Conservation (phyloP, 2,329 filamentous ascomycete genomes). For the Pseudogymnoascus sp. region DNA sequence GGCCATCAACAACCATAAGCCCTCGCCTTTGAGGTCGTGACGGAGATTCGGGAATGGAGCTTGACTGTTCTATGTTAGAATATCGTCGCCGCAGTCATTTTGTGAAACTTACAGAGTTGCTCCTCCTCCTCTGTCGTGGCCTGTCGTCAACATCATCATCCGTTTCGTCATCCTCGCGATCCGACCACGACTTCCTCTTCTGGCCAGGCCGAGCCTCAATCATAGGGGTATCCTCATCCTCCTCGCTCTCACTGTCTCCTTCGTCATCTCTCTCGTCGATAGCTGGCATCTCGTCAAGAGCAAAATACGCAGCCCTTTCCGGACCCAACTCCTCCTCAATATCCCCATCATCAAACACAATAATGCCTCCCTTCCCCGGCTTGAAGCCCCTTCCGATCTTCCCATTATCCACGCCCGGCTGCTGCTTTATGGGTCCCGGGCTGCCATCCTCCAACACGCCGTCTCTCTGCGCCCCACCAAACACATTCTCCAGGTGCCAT, state of each 20-base stretch:
- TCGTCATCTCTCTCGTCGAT: conserved; percentile 67
- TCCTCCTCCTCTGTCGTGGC: conserved; percentile 73
- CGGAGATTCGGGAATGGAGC: conserved; percentile 59
- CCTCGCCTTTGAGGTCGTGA: conserved; percentile 54
- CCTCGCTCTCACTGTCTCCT: conserved; percentile 50
- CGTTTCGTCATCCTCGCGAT: conserved; percentile 56
- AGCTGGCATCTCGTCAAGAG: conserved; percentile 86
- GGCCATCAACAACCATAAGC: conserved; percentile 48
- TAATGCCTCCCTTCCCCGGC: conserved; percentile 75
- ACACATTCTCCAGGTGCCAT: conserved; percentile 92
- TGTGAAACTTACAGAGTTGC: conserved; percentile 65
- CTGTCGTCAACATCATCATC: conserved; percentile 67
- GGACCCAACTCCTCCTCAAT: conserved; percentile 72
- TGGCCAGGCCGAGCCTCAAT: conserved; percentile 49
- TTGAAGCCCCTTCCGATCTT: conserved; percentile 66
- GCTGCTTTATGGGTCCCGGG: conserved; percentile 42
- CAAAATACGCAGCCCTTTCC: conserved; percentile 77
- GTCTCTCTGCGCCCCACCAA: conserved; percentile 58
- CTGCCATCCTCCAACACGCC: conserved; percentile 39
- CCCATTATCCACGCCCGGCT: conserved; percentile 64
- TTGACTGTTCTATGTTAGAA: conserved; percentile 42
- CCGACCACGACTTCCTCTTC: conserved; percentile 77
- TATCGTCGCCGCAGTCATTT: not conserved
- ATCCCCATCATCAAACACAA: conserved; percentile 94
- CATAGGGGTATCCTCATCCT: conserved; percentile 43